Conservation (phyloP, 495 filamentous ascomycete genomes). For the Lasiosphaeria ovina region DNA sequence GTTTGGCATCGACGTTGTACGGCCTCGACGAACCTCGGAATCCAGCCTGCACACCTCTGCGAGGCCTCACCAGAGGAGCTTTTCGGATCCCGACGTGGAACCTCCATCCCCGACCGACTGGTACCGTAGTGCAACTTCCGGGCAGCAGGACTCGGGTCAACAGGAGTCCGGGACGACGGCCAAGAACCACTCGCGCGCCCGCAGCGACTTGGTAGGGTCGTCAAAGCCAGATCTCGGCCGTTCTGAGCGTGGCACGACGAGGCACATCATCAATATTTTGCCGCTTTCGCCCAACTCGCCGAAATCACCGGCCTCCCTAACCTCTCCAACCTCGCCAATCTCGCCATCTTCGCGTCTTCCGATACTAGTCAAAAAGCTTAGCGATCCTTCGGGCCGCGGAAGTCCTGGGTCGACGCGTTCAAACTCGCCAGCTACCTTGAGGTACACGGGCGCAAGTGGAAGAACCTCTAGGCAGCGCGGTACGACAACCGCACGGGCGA, state of each 20-base stretch:
- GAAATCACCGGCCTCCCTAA: constrained; percentile 6
- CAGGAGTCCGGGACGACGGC: constrained; percentile 26
- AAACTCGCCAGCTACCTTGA: constrained; percentile 47
- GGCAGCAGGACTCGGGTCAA: constrained; percentile 31
- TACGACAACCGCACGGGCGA: constrained; percentile 22
- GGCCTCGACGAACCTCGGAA: constrained; percentile 47
- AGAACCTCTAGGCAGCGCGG: constrained; percentile 39
- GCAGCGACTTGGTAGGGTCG: constrained; percentile 47
- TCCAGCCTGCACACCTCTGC: constrained; percentile 37
- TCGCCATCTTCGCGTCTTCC: constrained; percentile 44
- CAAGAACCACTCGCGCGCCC: constrained; percentile 45
- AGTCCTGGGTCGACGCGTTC: constrained; percentile 50
- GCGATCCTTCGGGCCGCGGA: constrained; percentile 38
- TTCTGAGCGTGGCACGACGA: constrained; percentile 18
- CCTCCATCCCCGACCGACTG: constrained; percentile 53
- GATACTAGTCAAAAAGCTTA: constrained; percentile 42
- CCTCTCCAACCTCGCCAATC: constrained; percentile 20
- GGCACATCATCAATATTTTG: constrained; percentile 23
- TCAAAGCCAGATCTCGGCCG: constrained; percentile 34
- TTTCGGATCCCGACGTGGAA: constrained; percentile 46
- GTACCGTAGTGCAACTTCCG: constrained; percentile 44
- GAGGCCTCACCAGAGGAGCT: constrained; percentile 39
- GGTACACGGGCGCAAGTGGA: constrained; percentile 36
- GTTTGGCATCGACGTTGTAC: constrained; percentile 46
- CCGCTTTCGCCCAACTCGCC: constrained; percentile 31